These are phyloP conservation scores for Potentilla sterilis DNA, from an alignment of 306 rosid species.

Conservation along the genomic window DNA sequence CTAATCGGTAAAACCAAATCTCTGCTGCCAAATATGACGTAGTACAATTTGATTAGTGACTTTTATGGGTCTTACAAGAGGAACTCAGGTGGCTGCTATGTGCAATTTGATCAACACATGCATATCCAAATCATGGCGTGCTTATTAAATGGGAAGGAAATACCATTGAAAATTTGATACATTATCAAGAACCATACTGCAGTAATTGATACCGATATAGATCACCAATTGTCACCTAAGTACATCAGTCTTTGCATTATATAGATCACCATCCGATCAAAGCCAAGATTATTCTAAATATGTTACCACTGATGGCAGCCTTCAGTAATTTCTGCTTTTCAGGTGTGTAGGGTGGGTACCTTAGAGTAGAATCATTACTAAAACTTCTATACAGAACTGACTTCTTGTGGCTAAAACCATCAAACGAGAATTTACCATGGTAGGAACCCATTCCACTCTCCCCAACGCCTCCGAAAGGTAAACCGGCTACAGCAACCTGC, in stretches of 20 bases:
- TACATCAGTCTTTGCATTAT: neutral
- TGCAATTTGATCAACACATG: too few relatives aligned
- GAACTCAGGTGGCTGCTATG: too few relatives aligned
- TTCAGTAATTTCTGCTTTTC: constrained; percentile 53
- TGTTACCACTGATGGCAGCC: constrained; percentile 51
- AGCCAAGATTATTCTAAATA: constrained; percentile 37
- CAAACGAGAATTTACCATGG: constrained; percentile 81
- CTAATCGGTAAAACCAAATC: too few relatives aligned
- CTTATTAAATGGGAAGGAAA: too few relatives aligned
- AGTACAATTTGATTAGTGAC: too few relatives aligned
- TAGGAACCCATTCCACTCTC: constrained; percentile 90
- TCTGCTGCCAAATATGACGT: too few relatives aligned
- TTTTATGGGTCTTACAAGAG: too few relatives aligned
- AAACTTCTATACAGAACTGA: constrained; percentile 70
- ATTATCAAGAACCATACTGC: neutral
- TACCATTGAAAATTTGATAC: neutral
- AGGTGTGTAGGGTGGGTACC: constrained; percentile 77
- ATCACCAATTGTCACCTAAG: neutral
- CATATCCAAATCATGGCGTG: too few relatives aligned
- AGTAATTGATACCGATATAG: neutral
- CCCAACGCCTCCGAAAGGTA: constrained; percentile 89
- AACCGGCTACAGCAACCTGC: constrained; percentile 59
- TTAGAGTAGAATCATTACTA: constrained; percentile 49
- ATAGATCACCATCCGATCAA: constrained; percentile 38
- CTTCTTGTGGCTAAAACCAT: constrained; percentile 75